phyloP scores from a whole-genome alignment of 768 basidiomycete species.

The Suillus brevipes region DNA sequence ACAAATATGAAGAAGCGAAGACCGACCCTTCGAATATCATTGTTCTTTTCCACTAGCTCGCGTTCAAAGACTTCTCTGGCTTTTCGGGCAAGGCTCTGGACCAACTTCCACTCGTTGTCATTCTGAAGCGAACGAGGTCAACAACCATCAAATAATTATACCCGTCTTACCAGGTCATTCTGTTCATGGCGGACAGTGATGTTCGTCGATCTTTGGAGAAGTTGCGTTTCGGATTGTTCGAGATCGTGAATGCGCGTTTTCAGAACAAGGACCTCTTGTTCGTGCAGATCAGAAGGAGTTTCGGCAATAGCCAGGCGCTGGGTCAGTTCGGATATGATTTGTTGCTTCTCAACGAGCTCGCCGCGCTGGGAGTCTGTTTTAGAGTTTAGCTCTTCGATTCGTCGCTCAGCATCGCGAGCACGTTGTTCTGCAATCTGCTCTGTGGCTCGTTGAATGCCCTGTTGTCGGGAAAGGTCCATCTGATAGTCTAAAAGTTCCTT shows the following conservation, averaged over 20 bases:
- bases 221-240: slow-evolving; percentile 30
- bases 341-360: slow-evolving; percentile 24
- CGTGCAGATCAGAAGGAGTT: slow-evolving; percentile 23
- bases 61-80: slow-evolving; percentile 52
- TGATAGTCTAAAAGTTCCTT: slow-evolving; percentile 8
- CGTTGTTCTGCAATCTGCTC: slow-evolving; percentile 25
- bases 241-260: slow-evolving; percentile 26
- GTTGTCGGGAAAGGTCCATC: slow-evolving; percentile 25
- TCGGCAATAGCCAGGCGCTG: slow-evolving; percentile 26
- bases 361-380: slow-evolving; percentile 21
- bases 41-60: slow-evolving; percentile 51
- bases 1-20: slow-evolving; percentile 6
- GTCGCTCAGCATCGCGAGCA: slow-evolving; percentile 22
- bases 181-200: slow-evolving; percentile 42
- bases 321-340: slow-evolving; percentile 21
- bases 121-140: slow-evolving; percentile 34
- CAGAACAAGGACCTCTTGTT: slow-evolving; percentile 27
- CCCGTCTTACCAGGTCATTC: slow-evolving; percentile 43
- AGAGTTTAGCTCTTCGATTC: slow-evolving; percentile 19
- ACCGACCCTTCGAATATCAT: slow-evolving; percentile 55
- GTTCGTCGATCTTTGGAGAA: slow-evolving; percentile 25
- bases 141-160: slow-evolving; percentile 15
- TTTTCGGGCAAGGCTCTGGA: slow-evolving; percentile 43
- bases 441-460: slow-evolving; percentile 24
- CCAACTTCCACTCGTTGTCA: slow-evolving; percentile 51